phyloP scores from a whole-genome alignment of 2,329 filamentous ascomycete genomes.

The Fragosphaeria purpurea region DNA sequence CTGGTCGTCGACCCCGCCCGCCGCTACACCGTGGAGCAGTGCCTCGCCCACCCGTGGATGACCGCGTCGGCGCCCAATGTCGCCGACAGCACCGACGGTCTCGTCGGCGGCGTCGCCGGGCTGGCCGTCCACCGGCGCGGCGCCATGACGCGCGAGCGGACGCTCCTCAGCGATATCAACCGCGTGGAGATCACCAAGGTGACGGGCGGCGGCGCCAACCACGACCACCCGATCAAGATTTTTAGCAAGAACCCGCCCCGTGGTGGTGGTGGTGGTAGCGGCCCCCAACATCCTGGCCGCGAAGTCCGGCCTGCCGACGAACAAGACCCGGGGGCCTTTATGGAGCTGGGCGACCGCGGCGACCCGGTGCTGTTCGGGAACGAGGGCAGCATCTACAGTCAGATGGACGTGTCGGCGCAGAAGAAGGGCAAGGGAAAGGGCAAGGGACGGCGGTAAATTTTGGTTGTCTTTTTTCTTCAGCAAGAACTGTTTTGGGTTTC shows the following conservation, averaged over 20 bases:
- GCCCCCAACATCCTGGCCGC: conserved; percentile 23
- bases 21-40: conserved; percentile 82
- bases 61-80: conserved; percentile 50
- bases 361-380: conserved; percentile 69
- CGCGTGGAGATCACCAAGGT: conserved; percentile 49
- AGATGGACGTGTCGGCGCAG: conserved; percentile 25
- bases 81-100: conserved; percentile 81
- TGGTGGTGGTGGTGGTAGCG: not conserved
- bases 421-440: conserved; percentile 15
- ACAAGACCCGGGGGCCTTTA: conserved; percentile 65
- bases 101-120: conserved; percentile 74
- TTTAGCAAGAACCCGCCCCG: conserved; percentile 56
- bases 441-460: not conserved
- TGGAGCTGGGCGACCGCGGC: conserved; percentile 74
- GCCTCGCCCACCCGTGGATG: conserved; percentile 84
- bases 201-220: conserved; percentile 44
- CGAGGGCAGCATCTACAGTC: conserved; percentile 44
- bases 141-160: conserved; percentile 63
- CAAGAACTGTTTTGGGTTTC: too few relatives aligned
- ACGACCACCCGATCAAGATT: conserved; percentile 54
- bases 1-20: conserved; percentile 76
- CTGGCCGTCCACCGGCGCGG: conserved; percentile 81
- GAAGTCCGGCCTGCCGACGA: conserved; percentile 60
- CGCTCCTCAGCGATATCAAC: conserved; percentile 73
- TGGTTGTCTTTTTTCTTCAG: too few relatives aligned